Evolutionary conservation across 176 grass and related monocot species (phyloP).

Genomic region (Otatea glauca): DNA sequence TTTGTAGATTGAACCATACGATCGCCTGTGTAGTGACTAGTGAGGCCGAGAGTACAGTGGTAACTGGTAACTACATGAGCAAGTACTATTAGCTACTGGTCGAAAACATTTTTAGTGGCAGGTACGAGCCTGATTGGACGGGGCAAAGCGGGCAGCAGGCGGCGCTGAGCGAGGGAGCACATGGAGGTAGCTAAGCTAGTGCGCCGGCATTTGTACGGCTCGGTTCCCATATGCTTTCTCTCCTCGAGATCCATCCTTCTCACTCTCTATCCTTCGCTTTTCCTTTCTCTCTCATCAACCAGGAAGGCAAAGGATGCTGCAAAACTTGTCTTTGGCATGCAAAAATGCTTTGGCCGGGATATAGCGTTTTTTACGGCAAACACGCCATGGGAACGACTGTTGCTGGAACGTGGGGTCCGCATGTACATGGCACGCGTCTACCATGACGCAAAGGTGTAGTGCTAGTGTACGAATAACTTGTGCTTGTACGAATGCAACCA

Average conservation of each 20-base stretch:
- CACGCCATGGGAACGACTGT: neutral
- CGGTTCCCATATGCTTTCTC: neutral
- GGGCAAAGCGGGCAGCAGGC: slow-evolving; percentile 5
- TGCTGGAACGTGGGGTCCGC: neutral
- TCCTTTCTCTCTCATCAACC: neutral
- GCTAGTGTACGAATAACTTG: neutral
- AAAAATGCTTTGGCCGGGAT: neutral
- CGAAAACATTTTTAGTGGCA: neutral
- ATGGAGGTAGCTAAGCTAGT: neutral
- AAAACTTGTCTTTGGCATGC: neutral
- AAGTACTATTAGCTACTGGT: neutral
- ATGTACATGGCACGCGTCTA: neutral
- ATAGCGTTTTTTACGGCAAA: neutral
- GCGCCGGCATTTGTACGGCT: slow-evolving; percentile 22
- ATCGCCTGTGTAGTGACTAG: neutral
- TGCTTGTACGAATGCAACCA: neutral
- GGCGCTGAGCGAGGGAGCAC: neutral
- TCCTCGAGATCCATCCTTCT: neutral
- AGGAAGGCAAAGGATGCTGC: neutral
- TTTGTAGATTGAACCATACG: neutral
- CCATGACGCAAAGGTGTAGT: neutral
- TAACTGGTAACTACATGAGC: neutral
- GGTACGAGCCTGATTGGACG: neutral
- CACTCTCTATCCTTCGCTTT: neutral
- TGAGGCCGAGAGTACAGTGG: neutral